Evolutionary conservation across 23 red algal species (phyloP).

Genomic region (Gracilariopsis chorda): DNA sequence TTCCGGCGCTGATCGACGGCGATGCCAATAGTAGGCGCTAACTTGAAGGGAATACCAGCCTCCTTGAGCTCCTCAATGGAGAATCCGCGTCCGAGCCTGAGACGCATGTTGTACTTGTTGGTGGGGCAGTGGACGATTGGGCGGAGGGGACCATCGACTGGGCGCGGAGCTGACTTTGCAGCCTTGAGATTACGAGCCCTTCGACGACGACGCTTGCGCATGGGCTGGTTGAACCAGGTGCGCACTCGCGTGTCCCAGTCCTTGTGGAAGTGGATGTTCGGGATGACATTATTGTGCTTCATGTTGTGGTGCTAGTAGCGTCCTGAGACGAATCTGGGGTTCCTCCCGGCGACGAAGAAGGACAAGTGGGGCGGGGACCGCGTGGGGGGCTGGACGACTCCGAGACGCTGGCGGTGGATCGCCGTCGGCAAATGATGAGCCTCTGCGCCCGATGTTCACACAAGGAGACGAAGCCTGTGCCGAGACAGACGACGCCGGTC

Average conservation of each 20-base stretch:
- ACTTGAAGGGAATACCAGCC: conserved; percentile 70
- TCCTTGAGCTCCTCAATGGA: conserved; percentile 93
- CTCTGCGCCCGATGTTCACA: no score
- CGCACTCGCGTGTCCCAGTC: conserved; percentile 96
- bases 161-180: conserved; percentile 85
- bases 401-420: no score
- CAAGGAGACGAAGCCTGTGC: no score
- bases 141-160: conserved; percentile 81
- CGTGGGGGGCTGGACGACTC: no score
- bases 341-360: no score
- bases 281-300: conserved; percentile 97
- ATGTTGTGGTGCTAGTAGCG: not conserved
- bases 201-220: conserved; percentile 95
- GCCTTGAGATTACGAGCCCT: conserved; percentile 69
- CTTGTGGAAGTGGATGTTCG: conserved; percentile 96
- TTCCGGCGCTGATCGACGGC: conserved; percentile 91
- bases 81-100: conserved; percentile 92
- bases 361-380: no score
- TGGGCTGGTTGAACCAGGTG: conserved; percentile 99
- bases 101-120: conserved; percentile 84
- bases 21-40: conserved; percentile 92
- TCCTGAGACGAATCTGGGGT: no score
- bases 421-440: no score
- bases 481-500: conserved; percentile 30
- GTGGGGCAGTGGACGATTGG: conserved; percentile 94